phyloP scores from a whole-genome alignment of 805 yeast species.

The Kluyveromyces starmeri region DNA sequence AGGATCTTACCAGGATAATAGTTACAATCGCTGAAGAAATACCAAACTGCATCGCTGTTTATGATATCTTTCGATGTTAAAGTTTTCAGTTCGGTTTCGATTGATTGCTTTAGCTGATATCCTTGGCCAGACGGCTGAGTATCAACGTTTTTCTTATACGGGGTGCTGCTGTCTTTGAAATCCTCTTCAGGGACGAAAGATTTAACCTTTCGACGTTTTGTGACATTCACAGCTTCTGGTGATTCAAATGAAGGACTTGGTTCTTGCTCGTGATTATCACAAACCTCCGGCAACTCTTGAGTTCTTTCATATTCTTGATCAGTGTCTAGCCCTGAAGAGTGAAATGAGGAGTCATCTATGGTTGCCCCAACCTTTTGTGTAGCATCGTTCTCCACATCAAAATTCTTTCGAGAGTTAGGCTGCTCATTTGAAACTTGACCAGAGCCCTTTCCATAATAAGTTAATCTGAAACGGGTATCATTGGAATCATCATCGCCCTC shows the following conservation, averaged over 20 bases:
- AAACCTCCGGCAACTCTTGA: slow-evolving; percentile 4
- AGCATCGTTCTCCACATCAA: neutral
- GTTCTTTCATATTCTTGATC: slow-evolving; percentile 2
- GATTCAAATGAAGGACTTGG: slow-evolving; percentile 1
- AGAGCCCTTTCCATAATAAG: slow-evolving; percentile 1
- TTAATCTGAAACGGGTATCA: slow-evolving; percentile 2
- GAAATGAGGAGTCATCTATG: neutral
- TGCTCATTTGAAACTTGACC: neutral
- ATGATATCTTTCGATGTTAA: slow-evolving; percentile 25
- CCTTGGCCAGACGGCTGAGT: slow-evolving; percentile 9
- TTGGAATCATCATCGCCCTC: neutral
- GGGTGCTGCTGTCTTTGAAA: slow-evolving; percentile 3
- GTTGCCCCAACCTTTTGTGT: neutral
- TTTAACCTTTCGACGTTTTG: slow-evolving; percentile 2
- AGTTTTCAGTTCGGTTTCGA: no score
- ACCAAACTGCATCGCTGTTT: slow-evolving; percentile 41
- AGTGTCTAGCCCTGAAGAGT: neutral
- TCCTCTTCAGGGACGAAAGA: slow-evolving; percentile 5
- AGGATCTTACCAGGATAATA: slow-evolving; percentile 43
- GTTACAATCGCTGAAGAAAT: slow-evolving; percentile 34
- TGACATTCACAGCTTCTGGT: neutral
- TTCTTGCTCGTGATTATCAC: neutral
- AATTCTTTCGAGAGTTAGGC: neutral
- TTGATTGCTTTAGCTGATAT: no score
- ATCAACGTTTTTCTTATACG: slow-evolving; percentile 3